Percentiles rank a stretch among this genome's conserved stretches.
Conservation (phyloP, 208 protist genomes). For the Leishmania tropica region DNA sequence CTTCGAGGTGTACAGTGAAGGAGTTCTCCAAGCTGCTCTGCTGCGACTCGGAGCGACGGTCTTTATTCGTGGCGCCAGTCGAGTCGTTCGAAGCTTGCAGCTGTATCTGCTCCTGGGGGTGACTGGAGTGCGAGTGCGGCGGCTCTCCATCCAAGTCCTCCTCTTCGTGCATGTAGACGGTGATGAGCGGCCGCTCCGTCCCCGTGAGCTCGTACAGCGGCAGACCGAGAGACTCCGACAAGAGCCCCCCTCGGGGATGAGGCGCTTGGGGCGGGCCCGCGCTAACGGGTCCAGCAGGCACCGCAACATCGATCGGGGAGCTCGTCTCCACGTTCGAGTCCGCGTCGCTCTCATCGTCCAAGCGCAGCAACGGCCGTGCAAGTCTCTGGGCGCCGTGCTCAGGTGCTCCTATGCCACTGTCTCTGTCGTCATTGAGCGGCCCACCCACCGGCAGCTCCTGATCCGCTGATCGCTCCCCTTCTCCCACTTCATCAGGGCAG, state of each 20-base stretch:
- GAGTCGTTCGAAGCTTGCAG: background rate
- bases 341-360: background rate
- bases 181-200: conserved; percentile 11
- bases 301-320: background rate
- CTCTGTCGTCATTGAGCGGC: no score
- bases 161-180: conserved; percentile 11
- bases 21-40: background rate
- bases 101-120: background rate
- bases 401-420: background rate
- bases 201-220: conserved; percentile 7
- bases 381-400: background rate
- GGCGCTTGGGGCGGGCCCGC: no score
- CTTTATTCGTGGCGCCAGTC: background rate
- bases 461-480: background rate
- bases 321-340: background rate
- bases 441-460: background rate
- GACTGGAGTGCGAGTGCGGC: background rate
- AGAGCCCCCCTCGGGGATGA: conserved; percentile 1
- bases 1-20: conserved; percentile 4
- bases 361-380: background rate
- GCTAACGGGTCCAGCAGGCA: background rate
- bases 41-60: background rate
- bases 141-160: background rate
- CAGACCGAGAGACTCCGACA: conserved; percentile 4
- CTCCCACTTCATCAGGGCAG: background rate